Evolutionary conservation across 1,284 basidiomycete species (phyloP).

Genomic region (Hortiboletus rubellus): DNA sequence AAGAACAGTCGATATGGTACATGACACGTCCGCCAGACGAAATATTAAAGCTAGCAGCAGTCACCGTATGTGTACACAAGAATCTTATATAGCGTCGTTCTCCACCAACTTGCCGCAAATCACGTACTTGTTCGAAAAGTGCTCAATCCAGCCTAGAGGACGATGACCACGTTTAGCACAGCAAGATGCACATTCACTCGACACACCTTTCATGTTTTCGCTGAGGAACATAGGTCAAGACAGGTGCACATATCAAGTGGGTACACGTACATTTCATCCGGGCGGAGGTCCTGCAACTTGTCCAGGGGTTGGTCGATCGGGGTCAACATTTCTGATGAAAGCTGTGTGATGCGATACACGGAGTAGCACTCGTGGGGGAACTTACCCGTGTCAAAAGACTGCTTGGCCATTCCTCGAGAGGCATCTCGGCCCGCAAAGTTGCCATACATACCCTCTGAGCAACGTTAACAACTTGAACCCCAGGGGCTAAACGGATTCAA

Average conservation of each 20-base stretch:
- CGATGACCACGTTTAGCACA: background rate
- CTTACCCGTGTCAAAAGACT: conserved; percentile 88
- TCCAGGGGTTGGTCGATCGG: conserved; percentile 85
- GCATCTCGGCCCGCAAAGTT: conserved; percentile 96
- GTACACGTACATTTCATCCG: conserved; percentile 75
- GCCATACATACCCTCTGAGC: conserved; percentile 84
- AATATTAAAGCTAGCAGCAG: background rate
- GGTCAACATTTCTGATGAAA: conserved; percentile 76
- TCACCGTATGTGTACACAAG: background rate
- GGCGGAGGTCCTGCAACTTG: conserved; percentile 73
- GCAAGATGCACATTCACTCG: background rate
- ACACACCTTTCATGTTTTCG: conserved; percentile 83
- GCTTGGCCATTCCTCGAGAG: conserved; percentile 94
- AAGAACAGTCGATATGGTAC: conserved; percentile 18
- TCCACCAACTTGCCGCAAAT: conserved; percentile 83
- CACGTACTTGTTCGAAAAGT: conserved; percentile 87
- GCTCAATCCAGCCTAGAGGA: conserved; percentile 78
- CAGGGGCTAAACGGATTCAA: background rate
- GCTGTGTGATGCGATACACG: background rate
- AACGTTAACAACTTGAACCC: background rate
- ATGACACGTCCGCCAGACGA: background rate
- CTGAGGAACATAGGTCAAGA: conserved; percentile 41
- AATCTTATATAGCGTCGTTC: conserved; percentile 49
- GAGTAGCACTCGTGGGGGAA: conserved; percentile 7
- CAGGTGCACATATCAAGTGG: background rate